phyloP scores from a whole-genome alignment of 106 monocot genomes.

The Alisma plantagoaquatica region DNA sequence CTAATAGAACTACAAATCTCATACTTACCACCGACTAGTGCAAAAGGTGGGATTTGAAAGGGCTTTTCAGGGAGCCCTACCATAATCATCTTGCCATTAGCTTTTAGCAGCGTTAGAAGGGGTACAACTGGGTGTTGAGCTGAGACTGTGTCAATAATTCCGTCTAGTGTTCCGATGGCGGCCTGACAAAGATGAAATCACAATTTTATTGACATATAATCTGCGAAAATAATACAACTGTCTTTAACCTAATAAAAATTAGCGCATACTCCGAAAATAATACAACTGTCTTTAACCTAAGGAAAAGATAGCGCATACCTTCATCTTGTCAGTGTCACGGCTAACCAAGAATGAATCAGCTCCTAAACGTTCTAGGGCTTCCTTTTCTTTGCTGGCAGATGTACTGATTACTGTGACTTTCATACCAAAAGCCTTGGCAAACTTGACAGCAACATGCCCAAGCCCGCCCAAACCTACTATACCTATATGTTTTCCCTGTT shows the following conservation, averaged over 20 bases:
- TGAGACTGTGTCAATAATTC: constrained; percentile 82
- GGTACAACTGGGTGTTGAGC: constrained; percentile 38
- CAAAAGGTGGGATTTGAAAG: constrained; percentile 39
- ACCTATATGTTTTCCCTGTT: constrained; percentile 55
- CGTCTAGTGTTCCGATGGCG: constrained; percentile 75
- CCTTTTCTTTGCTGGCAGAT: constrained; percentile 41
- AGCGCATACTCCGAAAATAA: not conserved
- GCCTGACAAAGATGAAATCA: constrained; percentile 19
- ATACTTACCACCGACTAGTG: constrained; percentile 40
- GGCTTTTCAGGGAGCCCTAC: constrained; percentile 66
- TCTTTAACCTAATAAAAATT: too few species aligned
- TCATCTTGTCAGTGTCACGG: constrained; percentile 35
- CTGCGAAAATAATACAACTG: not conserved
- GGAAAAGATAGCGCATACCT: constrained; percentile 33
- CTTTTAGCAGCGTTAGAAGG: constrained; percentile 45
- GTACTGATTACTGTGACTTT: constrained; percentile 73
- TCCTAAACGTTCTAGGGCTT: constrained; percentile 45
- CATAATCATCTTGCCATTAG: constrained; percentile 65
- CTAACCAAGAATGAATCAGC: constrained; percentile 71
- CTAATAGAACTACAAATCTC: too few species aligned
- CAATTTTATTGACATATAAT: not conserved
- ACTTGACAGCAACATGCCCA: constrained; percentile 76
- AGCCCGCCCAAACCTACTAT: constrained; percentile 67
- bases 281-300: not conserved
- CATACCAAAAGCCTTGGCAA: constrained; percentile 71